Evolutionary conservation across 352 stramenopile genomes (phyloP), one percentile per base, ranked within the genome.

Genomic region (Halophytophthora polymorphica): DNA sequence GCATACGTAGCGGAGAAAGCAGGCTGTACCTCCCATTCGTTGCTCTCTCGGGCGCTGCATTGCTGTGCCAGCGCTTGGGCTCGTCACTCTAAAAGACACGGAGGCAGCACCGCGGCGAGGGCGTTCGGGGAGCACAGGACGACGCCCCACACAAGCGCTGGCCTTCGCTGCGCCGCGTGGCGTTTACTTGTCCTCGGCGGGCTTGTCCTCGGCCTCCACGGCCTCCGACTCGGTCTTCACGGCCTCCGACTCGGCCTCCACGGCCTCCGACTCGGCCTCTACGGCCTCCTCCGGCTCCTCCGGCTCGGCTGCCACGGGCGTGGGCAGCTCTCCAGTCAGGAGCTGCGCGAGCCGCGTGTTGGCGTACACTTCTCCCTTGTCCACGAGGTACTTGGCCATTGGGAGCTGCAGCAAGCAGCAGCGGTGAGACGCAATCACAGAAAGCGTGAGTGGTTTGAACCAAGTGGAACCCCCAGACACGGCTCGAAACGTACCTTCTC

Each of bases 281-380:
- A 19, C 15, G 46, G 64, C 23, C 44, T 64, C 45, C 22, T n/a
- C 19, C 15, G 44, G 22, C 10, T 49, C 17, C 22, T 59, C 39
- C 12, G 52, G 33, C 50, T 61, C 58, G 25, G 0, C n/a, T 19
- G 11, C 23, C 45, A 41, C 48, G 25, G 66, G 45, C 23, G 67
- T 69, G 45, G 58, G 62, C 40, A 66, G 52, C 56, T 54, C 58
- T 64, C 61, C 69, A 68, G 71, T 66, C 70, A 86, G 71, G 58
- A 87, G 76, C 49, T 81, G 50, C 35, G 56, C 48, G 37, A 90
- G 72, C 28, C 68, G 64, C 45, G 63, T 56, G 58, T 88, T 90
- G 42, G 69, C 59, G 46, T 76, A 80, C 63, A 94, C 83, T 10
- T 92, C 79, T 36, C 83, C 83, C 69, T 92, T 90, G 68, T 80